These are phyloP conservation scores for Coniochaeta hoffmannii DNA, from an alignment of 2,329 filamentous ascomycete genomes.

Conservation along the genomic window DNA sequence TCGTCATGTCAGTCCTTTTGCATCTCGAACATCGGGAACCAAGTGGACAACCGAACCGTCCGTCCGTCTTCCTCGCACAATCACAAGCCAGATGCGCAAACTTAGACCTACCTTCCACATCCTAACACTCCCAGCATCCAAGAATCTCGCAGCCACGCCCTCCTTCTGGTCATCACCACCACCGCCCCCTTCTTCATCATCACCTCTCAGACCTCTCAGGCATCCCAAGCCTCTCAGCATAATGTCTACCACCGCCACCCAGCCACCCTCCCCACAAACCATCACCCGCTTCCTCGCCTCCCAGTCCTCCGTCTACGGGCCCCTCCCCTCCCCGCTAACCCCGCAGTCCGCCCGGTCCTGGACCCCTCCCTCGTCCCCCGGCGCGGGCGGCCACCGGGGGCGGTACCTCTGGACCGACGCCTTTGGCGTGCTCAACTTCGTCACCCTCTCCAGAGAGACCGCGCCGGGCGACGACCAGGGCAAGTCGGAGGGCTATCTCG, in stretches of 20 bases:
- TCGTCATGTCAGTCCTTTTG: neutral
- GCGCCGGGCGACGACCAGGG: constrained; percentile 21
- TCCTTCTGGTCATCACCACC: no score
- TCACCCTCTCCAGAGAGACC: constrained; percentile 37
- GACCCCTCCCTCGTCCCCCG: constrained; percentile 35
- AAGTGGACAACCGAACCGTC: no score
- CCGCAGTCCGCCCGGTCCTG: constrained; percentile 25
- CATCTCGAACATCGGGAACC: no score
- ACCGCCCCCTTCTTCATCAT: no score
- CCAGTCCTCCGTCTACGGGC: constrained; percentile 30
- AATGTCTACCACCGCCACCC: neutral
- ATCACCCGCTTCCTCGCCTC: constrained; percentile 24
- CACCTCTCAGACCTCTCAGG: no score
- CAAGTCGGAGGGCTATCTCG: constrained; percentile 36
- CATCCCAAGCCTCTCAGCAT: neutral
- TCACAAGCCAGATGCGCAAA: no score
- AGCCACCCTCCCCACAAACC: neutral
- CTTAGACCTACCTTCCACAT: neutral
- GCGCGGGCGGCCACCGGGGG: constrained; percentile 46
- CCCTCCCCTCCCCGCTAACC: constrained; percentile 15
- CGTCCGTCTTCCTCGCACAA: no score
- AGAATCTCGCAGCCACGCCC: no score
- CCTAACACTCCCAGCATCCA: neutral
- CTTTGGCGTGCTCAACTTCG: constrained; percentile 51
- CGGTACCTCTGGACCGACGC: constrained; percentile 56